Evolutionary conservation across 2,329 filamentous ascomycete genomes (phyloP).

Genomic region (Rhinocladiella similis): DNA sequence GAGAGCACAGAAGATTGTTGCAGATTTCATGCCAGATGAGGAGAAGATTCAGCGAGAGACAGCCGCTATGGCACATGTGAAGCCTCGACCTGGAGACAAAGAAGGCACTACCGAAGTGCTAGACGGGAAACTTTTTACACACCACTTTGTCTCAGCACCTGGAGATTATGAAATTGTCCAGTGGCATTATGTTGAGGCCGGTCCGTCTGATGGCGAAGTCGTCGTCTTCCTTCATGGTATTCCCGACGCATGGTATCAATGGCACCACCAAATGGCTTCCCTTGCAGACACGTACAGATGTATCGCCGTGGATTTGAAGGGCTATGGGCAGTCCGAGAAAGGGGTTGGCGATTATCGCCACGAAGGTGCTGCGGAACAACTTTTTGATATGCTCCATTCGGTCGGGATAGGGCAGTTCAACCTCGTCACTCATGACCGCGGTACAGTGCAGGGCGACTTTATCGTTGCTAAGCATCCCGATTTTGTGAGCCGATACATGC

Average conservation of each 20-base stretch:
- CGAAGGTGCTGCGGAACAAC: constrained; percentile 11
- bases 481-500: constrained; percentile 6
- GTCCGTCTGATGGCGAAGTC: neutral
- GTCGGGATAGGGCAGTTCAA: constrained; percentile 10
- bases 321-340: constrained; percentile 18
- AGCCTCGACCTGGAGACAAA: constrained; percentile 3
- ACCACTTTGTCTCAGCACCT: constrained; percentile 11
- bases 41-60: neutral
- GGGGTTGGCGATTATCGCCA: constrained; percentile 14
- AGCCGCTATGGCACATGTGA: neutral
- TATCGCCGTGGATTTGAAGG: constrained; percentile 14
- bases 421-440: constrained; percentile 13
- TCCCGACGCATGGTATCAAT: constrained; percentile 18
- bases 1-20: constrained; percentile 1
- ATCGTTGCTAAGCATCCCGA: constrained; percentile 13
- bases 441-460: constrained; percentile 14
- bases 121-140: constrained; percentile 9
- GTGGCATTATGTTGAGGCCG: constrained; percentile 14
- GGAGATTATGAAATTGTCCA: constrained; percentile 9
- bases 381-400: constrained; percentile 6
- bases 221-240: constrained; percentile 19
- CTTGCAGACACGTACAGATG: constrained; percentile 4
- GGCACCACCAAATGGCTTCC: constrained; percentile 12
- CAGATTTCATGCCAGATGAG: neutral
- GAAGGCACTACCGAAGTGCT: constrained; percentile 11